Conservation (phyloP, 1,284 basidiomycete genomes). For the Ustilago crameri region DNA sequence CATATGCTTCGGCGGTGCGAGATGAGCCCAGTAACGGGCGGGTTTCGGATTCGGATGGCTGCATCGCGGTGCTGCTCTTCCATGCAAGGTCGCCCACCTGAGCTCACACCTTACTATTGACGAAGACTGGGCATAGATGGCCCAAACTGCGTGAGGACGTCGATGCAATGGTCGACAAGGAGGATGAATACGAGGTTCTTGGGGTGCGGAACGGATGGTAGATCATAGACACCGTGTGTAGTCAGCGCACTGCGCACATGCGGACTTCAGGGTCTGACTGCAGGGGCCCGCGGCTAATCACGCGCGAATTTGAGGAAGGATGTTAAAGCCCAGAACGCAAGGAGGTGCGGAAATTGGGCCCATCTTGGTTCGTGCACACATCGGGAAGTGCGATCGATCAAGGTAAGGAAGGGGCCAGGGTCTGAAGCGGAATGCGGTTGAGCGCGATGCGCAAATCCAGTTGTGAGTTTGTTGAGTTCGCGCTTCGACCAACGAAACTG, state of each 20-base stretch:
- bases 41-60: slow-evolving; percentile 18
- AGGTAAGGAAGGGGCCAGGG: neutral
- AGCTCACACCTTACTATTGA: too few relatives aligned
- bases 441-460: slow-evolving; percentile 2
- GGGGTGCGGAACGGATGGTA: too few relatives aligned
- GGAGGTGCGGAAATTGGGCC: too few relatives aligned
- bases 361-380: neutral
- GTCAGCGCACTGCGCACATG: neutral
- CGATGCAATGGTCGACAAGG: too few relatives aligned
- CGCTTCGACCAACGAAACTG: neutral
- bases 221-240: too few relatives aligned
- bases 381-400: neutral
- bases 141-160: too few relatives aligned
- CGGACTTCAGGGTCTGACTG: slow-evolving; percentile 1
- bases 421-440: neutral
- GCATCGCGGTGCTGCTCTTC: slow-evolving; percentile 7
- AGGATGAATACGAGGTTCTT: too few relatives aligned
- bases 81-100: neutral
- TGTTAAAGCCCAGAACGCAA: too few relatives aligned
- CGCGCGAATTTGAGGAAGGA: neutral
- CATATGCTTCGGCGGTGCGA: neutral
- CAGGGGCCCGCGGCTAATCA: neutral
- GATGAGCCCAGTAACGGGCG: slow-evolving; percentile 21
- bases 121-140: too few relatives aligned
- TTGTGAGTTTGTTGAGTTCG: neutral